phyloP scores from a whole-genome alignment of 2,329 filamentous ascomycete genomes.

The Aspergillus awamori region DNA sequence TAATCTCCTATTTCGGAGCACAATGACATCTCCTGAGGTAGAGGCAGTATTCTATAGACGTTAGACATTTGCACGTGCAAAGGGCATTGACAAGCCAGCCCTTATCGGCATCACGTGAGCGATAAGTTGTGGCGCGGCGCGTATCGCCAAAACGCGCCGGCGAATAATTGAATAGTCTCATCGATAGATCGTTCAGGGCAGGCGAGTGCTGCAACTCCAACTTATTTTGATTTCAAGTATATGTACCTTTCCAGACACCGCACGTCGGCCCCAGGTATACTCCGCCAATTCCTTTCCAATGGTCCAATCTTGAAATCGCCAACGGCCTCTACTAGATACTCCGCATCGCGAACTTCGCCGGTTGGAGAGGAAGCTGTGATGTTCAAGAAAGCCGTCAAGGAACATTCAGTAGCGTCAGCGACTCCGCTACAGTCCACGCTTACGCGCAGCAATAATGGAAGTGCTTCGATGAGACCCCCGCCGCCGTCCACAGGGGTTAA shows the following conservation, averaged over 20 bases:
- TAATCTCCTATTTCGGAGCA: too few relatives aligned
- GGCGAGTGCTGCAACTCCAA: background rate
- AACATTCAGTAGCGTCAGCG: constrained; percentile 36
- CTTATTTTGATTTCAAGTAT: constrained; percentile 14
- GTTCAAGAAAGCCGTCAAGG: constrained; percentile 47
- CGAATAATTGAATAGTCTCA: background rate
- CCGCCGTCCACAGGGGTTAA: constrained; percentile 37
- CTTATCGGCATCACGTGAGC: constrained; percentile 23
- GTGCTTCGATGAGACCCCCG: constrained; percentile 23
- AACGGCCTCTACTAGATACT: constrained; percentile 28
- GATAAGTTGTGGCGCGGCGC: background rate
- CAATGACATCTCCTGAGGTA: too few relatives aligned
- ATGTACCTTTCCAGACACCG: constrained; percentile 31
- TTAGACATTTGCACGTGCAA: background rate
- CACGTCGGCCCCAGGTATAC: constrained; percentile 22
- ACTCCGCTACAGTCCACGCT: constrained; percentile 40
- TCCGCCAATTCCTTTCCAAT: constrained; percentile 27
- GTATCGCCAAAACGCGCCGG: background rate
- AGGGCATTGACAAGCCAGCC: constrained; percentile 6
- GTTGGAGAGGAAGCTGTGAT: constrained; percentile 30
- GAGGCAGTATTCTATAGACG: too few relatives aligned
- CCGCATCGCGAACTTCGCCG: constrained; percentile 27
- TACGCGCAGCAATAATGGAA: constrained; percentile 30
- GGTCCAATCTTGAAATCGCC: constrained; percentile 22
- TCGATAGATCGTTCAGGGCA: background rate